These are phyloP conservation scores for Marasmius oreades DNA, from an alignment of 1,284 basidiomycete genomes.

Conservation along the genomic window DNA sequence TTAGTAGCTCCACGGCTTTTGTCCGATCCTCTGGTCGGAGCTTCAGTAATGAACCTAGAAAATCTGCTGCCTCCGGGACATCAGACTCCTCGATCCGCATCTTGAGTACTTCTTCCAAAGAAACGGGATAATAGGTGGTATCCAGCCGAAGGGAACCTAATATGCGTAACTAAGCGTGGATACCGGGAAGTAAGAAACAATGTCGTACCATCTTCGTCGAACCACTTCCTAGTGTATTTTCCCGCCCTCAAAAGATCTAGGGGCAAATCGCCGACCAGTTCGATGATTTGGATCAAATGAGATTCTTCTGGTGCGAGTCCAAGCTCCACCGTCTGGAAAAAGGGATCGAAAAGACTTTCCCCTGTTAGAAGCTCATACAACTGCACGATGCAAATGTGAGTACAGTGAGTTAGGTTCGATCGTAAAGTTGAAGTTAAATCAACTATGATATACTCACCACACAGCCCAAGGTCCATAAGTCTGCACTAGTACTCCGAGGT, in stretches of 20 bases:
- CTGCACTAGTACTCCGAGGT: constrained; percentile 14
- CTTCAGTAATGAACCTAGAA: constrained; percentile 20
- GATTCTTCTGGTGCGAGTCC: constrained; percentile 23
- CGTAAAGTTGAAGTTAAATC: not conserved
- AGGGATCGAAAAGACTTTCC: constrained; percentile 24
- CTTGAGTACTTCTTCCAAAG: constrained; percentile 18
- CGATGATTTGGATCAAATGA: constrained; percentile 26
- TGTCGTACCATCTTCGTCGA: constrained; percentile 20
- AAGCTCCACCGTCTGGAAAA: constrained; percentile 23
- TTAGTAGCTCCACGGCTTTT: constrained; percentile 18
- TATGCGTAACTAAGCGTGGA: not conserved
- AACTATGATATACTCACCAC: constrained; percentile 15
- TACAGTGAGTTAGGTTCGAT: not conserved
- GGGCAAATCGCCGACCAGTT: constrained; percentile 22
- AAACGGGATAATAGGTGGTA: constrained; percentile 23
- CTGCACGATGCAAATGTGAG: constrained; percentile 16
- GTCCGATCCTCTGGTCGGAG: constrained; percentile 19
- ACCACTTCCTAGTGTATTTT: constrained; percentile 19
- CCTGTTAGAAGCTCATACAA: constrained; percentile 24
- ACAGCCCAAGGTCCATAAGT: constrained; percentile 26
- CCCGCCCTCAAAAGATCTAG: constrained; percentile 17
- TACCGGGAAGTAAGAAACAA: not conserved
- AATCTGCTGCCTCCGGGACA: constrained; percentile 14
- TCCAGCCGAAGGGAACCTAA: constrained; percentile 20
- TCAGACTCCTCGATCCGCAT: constrained; percentile 17